Evolutionary conservation across 116 monocot species (phyloP).

Genomic region (Papilionanthe hybrid): DNA sequence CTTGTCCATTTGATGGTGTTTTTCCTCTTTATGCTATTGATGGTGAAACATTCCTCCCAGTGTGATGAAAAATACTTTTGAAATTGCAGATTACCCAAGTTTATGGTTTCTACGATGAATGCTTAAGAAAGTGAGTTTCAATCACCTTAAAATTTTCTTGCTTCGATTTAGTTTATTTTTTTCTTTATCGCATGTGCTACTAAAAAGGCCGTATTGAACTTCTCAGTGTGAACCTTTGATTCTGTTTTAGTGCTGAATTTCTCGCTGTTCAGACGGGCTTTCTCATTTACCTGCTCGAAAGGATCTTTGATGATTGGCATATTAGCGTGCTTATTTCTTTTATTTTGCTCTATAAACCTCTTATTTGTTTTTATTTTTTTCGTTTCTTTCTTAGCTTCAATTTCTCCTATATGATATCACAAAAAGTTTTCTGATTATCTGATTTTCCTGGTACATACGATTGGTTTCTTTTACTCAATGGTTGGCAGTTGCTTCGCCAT

Average conservation of each 20-base stretch:
- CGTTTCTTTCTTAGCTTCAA: background rate
- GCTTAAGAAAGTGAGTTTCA: conserved; percentile 81
- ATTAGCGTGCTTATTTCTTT: background rate
- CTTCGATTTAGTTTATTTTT: background rate
- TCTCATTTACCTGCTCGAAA: background rate
- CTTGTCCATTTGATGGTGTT: background rate
- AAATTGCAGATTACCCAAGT: conserved; percentile 91
- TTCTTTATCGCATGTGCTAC: background rate
- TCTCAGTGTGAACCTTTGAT: background rate
- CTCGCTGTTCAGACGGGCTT: background rate
- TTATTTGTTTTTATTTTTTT: background rate
- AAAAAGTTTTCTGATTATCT: background rate
- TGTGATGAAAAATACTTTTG: background rate
- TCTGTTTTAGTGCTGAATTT: background rate
- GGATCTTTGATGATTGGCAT: background rate
- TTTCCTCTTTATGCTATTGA: background rate
- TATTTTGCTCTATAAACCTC: background rate
- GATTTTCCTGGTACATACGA: background rate
- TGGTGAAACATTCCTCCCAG: background rate
- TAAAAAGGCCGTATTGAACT: background rate
- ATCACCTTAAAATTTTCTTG: background rate
- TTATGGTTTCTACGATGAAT: conserved; percentile 99
- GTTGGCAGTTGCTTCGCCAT: background rate
- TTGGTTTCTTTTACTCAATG: background rate
- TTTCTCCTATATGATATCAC: background rate